These are phyloP conservation scores for Calocera cornea DNA, from an alignment of 768 basidiomycete species.

Conservation along the genomic window DNA sequence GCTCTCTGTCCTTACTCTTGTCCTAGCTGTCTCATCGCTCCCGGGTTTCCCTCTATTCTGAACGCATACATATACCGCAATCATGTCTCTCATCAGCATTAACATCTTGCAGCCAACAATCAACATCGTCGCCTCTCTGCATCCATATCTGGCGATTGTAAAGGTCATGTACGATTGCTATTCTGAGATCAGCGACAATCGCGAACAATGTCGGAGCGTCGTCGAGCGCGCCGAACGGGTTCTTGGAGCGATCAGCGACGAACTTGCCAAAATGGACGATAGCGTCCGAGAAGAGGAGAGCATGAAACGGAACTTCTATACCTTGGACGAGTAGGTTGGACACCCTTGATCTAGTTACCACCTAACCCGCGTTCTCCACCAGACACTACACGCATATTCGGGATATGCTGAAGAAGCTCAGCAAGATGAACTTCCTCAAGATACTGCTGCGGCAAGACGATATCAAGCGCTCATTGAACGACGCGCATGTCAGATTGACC, in stretches of 20 bases:
- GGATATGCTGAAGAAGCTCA: neutral
- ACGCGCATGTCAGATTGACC: neutral
- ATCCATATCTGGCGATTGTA: conserved; percentile 1
- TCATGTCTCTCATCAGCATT: neutral
- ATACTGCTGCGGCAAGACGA: neutral
- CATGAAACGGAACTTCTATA: conserved; percentile 2
- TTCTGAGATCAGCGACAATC: neutral
- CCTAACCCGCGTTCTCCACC: neutral
- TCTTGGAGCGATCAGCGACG: conserved; percentile 15
- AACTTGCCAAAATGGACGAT: conserved; percentile 20
- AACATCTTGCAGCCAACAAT: conserved; percentile 1
- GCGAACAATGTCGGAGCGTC: neutral
- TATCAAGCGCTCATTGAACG: neutral
- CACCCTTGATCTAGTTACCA: neutral
- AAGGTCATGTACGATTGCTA: neutral
- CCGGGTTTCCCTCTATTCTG: neutral
- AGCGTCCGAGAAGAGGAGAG: conserved; percentile 19
- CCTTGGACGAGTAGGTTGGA: neutral
- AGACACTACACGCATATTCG: neutral
- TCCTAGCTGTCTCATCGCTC: neutral
- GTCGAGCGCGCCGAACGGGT: conserved; percentile 4
- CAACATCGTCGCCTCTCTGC: neutral
- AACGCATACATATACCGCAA: neutral
- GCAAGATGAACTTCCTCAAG: conserved; percentile 5
- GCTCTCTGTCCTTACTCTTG: too few relatives aligned